Base-by-base conservation (phyloP, 1,284 basidiomycete genomes). In the Sphagnurus paluster region DNA sequence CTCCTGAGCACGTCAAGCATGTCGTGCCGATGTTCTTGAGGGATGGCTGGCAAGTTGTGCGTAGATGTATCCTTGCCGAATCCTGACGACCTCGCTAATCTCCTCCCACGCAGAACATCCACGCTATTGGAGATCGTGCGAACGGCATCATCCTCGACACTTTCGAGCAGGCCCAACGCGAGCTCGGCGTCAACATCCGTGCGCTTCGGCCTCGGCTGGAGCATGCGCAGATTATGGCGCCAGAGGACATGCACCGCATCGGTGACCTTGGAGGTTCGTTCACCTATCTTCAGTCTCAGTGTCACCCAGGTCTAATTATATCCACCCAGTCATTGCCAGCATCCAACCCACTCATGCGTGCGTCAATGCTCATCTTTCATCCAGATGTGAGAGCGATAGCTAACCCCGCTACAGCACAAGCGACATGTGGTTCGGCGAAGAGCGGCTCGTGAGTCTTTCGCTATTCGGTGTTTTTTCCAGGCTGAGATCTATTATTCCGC, bases 261-360 rank as follows among this genome's bases (percentile, higher is more conserved):
- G 87, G 83, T n/a, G 67, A 67, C 28, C 72, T 95, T 7, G 89
- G 89, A 58, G 81, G 90, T 85, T 42, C 32, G 78, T 19, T 1
- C n/a, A 4, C 26, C 64, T n/a, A 5, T 26, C 16, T 19, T n/a
- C 37, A 11, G n/a, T 26, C 8, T n/a, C n/a, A 6, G 4, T 6
- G 9, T 33, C 23, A 26, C 32, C 34, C 20, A 23, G 35, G 17
- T 29, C 21, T 6, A n/a, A n/a, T 30, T 14, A 40, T 20, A n/a
- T n/a, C n/a, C n/a, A n/a, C n/a, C n/a, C 39, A 92, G 88, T 96
- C 13, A 92, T 96, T 56, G 79, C 88, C 1, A 94, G 92, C 53
- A 89, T 94, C 21, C 94, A 98, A 60, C 93, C 94, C 0, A 95
- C 91, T 0, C 93, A 97, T 64, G 91, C 77, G 83, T 87, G n/a